phyloP scores from a whole-genome alignment of 345 rosid species.

The Bretschneidera sinensis region DNA sequence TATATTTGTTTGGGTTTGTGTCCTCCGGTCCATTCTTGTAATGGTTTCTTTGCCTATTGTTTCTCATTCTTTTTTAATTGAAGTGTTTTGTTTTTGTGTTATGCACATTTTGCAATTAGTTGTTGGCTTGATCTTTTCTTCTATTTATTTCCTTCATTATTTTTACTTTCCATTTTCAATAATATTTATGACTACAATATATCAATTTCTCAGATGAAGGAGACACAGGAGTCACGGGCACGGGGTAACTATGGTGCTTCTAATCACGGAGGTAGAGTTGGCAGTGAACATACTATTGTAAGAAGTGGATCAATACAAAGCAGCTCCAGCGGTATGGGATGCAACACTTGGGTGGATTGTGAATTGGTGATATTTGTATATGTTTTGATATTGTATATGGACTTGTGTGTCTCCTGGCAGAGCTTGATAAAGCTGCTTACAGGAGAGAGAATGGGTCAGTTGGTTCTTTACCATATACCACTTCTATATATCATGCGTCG shows the following conservation, averaged over 20 bases:
- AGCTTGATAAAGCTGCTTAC: conserved; percentile 28
- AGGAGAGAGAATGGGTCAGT: conserved; percentile 28
- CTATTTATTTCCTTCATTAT: background rate
- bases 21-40: background rate
- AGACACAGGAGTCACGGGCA: conserved; percentile 31
- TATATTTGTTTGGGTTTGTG: background rate
- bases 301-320: conserved; percentile 11
- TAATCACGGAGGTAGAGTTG: conserved; percentile 19
- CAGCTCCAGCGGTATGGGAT: conserved; percentile 29
- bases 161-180: background rate
- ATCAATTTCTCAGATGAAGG: conserved; percentile 32
- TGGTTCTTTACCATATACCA: conserved; percentile 18
- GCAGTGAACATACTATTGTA: conserved; percentile 22
- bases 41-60: background rate
- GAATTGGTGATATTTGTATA: conserved; percentile 7
- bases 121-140: background rate
- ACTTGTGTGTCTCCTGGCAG: conserved; percentile 25
- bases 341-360: conserved; percentile 4
- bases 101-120: background rate
- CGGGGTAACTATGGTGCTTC: conserved; percentile 16
- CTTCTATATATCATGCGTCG: conserved; percentile 15
- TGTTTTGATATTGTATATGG: conserved; percentile 19
- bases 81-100: background rate
- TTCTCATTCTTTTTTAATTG: background rate
- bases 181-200: background rate